Evolutionary conservation across 345 rosid genomes (phyloP).

Genomic region (Passiflora organensis): DNA sequence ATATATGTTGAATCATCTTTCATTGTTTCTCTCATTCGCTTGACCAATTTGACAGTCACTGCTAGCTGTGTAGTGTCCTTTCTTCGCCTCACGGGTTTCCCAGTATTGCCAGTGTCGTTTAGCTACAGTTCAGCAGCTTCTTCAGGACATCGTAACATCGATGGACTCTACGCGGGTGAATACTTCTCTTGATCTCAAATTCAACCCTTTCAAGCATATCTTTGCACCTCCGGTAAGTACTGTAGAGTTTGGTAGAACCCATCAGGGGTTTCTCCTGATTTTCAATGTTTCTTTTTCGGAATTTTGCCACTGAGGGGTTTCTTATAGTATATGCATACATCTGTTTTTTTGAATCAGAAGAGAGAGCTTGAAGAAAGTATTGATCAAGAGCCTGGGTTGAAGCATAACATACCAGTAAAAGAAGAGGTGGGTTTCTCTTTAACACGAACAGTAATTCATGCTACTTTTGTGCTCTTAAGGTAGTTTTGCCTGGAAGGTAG

Average conservation of each 20-base stretch:
- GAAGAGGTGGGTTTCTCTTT: conserved; percentile 32
- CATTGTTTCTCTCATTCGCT: conserved; percentile 23
- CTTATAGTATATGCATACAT: too few relatives aligned
- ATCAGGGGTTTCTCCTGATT: too few relatives aligned
- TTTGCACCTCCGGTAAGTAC: conserved; percentile 43
- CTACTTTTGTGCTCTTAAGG: too few relatives aligned
- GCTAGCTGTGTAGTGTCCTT: background rate
- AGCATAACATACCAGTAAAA: conserved; percentile 19
- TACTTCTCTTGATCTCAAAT: conserved; percentile 57
- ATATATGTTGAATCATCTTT: conserved; percentile 1
- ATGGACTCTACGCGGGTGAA: conserved; percentile 43
- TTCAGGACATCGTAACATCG: background rate
- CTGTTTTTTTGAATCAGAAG: conserved; percentile 25
- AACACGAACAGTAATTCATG: too few relatives aligned
- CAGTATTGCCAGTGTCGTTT: too few relatives aligned
- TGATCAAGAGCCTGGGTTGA: background rate
- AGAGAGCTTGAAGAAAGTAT: conserved; percentile 17
- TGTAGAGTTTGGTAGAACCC: too few relatives aligned
- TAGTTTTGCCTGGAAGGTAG: too few relatives aligned
- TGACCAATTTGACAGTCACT: conserved; percentile 26
- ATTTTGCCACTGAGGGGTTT: background rate
- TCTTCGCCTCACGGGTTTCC: too few relatives aligned
- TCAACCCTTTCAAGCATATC: conserved; percentile 27
- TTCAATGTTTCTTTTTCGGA: background rate
- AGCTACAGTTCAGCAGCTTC: too few relatives aligned